These are phyloP conservation scores for Leccinum barrowsii DNA, from an alignment of 768 basidiomycete species.

Conservation along the genomic window DNA sequence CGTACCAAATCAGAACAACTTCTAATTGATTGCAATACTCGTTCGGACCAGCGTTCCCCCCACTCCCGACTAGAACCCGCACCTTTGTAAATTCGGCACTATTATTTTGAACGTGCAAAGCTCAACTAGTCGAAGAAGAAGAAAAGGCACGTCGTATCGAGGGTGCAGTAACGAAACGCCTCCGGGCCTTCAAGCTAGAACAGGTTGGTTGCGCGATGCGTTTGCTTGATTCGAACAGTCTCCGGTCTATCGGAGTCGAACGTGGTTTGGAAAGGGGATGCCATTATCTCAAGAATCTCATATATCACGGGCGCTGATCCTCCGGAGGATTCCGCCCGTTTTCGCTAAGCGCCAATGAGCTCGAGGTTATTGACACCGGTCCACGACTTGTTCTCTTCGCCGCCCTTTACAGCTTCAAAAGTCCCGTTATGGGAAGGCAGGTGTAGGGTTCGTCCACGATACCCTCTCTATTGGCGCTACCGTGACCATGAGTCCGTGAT, in stretches of 20 bases:
- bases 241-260: neutral
- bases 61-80: neutral
- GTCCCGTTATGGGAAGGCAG: constrained; percentile 1
- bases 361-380: neutral
- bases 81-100: neutral
- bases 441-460: neutral
- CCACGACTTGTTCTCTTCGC: neutral
- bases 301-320: neutral
- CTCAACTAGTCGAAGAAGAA: neutral
- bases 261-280: constrained; percentile 1
- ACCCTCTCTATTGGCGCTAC: neutral
- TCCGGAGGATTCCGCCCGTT: neutral
- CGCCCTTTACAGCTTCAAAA: neutral
- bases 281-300: neutral
- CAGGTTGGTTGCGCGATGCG: neutral
- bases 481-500: neutral
- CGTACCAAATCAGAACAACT: neutral
- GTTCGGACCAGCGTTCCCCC: neutral
- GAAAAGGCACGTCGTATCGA: neutral
- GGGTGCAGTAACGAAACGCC: neutral
- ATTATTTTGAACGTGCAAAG: neutral
- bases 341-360: neutral
- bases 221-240: constrained; percentile 2
- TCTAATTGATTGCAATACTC: neutral
- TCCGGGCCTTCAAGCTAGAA: neutral